Percentiles rank a stretch among this genome's conserved stretches.
Evolutionary conservation across 2,329 filamentous ascomycete species (phyloP).

Genomic region (Colletotrichum filicis): DNA sequence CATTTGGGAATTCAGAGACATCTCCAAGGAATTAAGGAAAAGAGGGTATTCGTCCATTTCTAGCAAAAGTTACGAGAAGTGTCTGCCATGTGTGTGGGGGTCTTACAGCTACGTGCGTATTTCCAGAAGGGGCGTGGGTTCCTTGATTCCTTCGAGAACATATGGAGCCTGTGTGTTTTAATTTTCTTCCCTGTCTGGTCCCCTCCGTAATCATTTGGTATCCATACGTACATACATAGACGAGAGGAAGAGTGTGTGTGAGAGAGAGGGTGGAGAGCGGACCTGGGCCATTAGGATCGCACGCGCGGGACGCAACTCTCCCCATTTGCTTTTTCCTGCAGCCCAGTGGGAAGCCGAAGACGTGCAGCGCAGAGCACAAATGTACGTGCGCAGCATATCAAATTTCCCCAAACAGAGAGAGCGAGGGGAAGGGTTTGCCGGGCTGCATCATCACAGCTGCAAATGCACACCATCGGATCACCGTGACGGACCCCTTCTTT

Average conservation of each 20-base stretch:
- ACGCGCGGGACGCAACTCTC: background rate
- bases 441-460: constrained; percentile 1
- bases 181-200: background rate
- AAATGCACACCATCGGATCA: constrained; percentile 22
- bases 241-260: background rate
- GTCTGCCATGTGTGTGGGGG: constrained; percentile 29
- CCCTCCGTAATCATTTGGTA: background rate
- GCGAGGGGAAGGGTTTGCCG: too few species aligned
- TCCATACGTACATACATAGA: background rate
- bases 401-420: background rate
- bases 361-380: constrained; percentile 1
- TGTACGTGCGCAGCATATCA: background rate
- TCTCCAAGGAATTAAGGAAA: background rate
- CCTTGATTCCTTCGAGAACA: constrained; percentile 3
- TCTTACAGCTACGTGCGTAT: constrained; percentile 19
- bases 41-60: constrained; percentile 1
- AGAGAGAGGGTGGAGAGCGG: background rate
- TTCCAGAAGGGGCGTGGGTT: too few species aligned
- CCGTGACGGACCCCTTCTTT: constrained; percentile 10
- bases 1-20: background rate
- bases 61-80: constrained; percentile 17
- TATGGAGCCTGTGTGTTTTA: background rate
- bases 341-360: constrained; percentile 4
- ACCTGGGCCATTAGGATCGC: background rate
- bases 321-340: constrained; percentile 34